These are phyloP conservation scores for Aspergillus unguis DNA, from an alignment of 2,329 filamentous ascomycete genomes.

Conservation along the genomic window DNA sequence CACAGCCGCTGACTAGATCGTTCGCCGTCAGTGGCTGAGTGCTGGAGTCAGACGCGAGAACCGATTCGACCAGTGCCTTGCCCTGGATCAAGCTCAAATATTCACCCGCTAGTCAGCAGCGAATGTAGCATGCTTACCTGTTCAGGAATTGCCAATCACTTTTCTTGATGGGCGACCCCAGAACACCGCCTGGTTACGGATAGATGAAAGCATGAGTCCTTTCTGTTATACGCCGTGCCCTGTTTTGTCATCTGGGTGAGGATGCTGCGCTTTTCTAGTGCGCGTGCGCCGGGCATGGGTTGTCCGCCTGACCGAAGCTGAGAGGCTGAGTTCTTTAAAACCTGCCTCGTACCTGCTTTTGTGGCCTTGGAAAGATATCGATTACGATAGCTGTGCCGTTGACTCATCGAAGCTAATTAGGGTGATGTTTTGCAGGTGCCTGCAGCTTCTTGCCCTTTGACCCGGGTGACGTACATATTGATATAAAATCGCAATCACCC, in stretches of 20 bases:
- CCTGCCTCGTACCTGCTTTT: neutral
- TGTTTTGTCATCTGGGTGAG: constrained; percentile 14
- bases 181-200: neutral
- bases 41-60: too few relatives aligned
- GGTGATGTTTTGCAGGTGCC: neutral
- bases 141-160: constrained; percentile 1
- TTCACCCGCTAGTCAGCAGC: too few relatives aligned
- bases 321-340: constrained; percentile 19
- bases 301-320: constrained; percentile 15
- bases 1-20: too few relatives aligned
- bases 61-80: too few relatives aligned
- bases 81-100: too few relatives aligned
- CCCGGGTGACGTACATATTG: neutral
- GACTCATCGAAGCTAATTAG: too few relatives aligned
- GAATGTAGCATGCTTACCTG: neutral
- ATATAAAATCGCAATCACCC: too few relatives aligned
- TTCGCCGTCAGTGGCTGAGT: too few relatives aligned
- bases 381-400: too few relatives aligned
- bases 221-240: constrained; percentile 1
- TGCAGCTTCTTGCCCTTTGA: constrained; percentile 1
- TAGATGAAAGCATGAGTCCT: neutral
- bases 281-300: constrained; percentile 23
- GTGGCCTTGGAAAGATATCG: neutral
- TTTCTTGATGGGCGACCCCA: neutral
- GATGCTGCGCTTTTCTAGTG: constrained; percentile 7